Conservation (phyloP, 1,284 basidiomycete species). For the Xerocomus minutiporus region DNA sequence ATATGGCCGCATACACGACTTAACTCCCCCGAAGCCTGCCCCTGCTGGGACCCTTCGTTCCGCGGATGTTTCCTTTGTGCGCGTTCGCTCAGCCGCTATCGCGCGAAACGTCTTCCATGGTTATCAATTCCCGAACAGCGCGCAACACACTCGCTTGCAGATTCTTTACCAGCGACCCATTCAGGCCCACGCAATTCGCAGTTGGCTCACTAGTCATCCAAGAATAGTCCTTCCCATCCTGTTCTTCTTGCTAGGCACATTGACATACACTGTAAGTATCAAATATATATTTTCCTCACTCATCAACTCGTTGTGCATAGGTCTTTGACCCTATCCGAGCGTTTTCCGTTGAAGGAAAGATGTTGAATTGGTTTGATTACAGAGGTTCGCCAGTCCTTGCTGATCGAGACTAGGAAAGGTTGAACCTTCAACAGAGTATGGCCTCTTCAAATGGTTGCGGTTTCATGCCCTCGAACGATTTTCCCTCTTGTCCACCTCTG, state of each 20-base stretch:
- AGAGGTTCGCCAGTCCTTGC: conserved; percentile 40
- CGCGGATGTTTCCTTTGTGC: conserved; percentile 58
- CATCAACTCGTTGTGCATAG: conserved; percentile 35
- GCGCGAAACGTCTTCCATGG: conserved; percentile 88
- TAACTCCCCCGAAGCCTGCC: conserved; percentile 59
- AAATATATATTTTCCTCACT: not conserved
- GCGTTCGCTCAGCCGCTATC: conserved; percentile 67
- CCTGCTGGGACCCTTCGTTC: conserved; percentile 68
- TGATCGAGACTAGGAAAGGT: not conserved
- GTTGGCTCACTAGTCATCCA: conserved; percentile 85
- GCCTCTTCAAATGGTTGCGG: conserved; percentile 64
- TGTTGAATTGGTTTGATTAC: conserved; percentile 81
- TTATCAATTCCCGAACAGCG: conserved; percentile 38
- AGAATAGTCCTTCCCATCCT: conserved; percentile 81
- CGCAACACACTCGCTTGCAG: conserved; percentile 51
- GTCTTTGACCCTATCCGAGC: conserved; percentile 90
- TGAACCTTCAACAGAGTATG: conserved; percentile 46
- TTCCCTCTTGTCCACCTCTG: conserved; percentile 26
- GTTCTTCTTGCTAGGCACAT: conserved; percentile 81
- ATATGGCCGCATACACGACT: conserved; percentile 75
- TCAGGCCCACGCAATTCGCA: conserved; percentile 73
- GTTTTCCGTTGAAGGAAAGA: conserved; percentile 78
- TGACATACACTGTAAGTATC: conserved; percentile 77
- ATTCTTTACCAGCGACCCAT: conserved; percentile 71
- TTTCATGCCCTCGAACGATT: conserved; percentile 52